Evolutionary conservation across 2,329 filamentous ascomycete species (phyloP).

Genomic region (Fusarium foetens): DNA sequence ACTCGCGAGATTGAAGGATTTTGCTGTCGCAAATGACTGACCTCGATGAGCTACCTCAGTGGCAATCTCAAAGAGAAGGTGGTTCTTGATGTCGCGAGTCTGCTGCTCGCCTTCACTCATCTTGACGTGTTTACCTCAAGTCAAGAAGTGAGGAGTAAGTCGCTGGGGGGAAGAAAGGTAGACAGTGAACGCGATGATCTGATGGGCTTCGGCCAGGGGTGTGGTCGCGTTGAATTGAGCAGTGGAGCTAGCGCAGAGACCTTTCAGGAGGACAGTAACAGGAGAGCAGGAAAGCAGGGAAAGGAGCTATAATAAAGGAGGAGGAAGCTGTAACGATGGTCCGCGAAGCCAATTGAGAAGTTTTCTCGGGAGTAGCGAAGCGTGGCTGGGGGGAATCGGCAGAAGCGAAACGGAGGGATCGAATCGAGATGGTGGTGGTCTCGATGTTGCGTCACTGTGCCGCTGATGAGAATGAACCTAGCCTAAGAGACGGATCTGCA

Average conservation of each 20-base stretch:
- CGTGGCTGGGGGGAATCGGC: slow-evolving; percentile 38
- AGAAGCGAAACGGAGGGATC: slow-evolving; percentile 37
- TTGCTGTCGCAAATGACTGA: slow-evolving; percentile 54
- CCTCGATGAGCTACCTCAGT: slow-evolving; percentile 98
- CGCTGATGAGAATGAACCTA: slow-evolving; percentile 38
- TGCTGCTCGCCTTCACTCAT: slow-evolving; percentile 62
- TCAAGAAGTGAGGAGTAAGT: slow-evolving; percentile 4
- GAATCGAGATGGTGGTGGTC: slow-evolving; percentile 41
- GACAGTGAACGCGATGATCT: slow-evolving; percentile 33
- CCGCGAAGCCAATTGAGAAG: slow-evolving; percentile 41
- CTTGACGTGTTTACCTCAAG: slow-evolving; percentile 35
- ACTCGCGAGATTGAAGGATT: slow-evolving; percentile 7
- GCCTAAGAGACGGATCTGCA: slow-evolving; percentile 41
- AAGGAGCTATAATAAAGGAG: slow-evolving; percentile 25
- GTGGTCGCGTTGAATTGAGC: slow-evolving; percentile 16
- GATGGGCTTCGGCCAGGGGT: slow-evolving; percentile 25
- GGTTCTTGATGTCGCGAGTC: slow-evolving; percentile 85
- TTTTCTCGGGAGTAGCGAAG: slow-evolving; percentile 38
- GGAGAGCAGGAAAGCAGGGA: background rate
- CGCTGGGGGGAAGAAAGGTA: slow-evolving; percentile 18
- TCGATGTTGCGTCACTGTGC: slow-evolving; percentile 45
- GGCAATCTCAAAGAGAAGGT: slow-evolving; percentile 95
- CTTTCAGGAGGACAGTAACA: slow-evolving; percentile 12
- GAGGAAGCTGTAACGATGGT: slow-evolving; percentile 41
- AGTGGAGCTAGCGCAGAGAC: slow-evolving; percentile 13